phyloP scores from a whole-genome alignment of 306 rosid species.

The Argentina anserina region DNA sequence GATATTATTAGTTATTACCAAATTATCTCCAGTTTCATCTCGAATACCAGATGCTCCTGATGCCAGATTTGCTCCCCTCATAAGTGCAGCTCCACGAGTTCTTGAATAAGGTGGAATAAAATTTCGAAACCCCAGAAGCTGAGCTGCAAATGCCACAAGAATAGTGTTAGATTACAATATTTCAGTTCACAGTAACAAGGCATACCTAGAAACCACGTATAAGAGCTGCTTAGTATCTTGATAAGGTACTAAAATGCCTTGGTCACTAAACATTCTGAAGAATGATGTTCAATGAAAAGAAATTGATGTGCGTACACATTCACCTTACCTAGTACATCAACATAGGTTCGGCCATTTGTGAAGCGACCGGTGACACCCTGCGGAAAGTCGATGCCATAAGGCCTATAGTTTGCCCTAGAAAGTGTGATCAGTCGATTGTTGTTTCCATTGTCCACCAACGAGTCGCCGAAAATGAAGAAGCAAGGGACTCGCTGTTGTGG shows the following conservation, averaged over 20 bases:
- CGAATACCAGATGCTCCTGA: conserved; percentile 92
- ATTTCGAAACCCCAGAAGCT: conserved; percentile 62
- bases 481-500: conserved; percentile 60
- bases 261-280: not conserved
- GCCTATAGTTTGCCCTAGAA: conserved; percentile 86
- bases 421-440: conserved; percentile 62
- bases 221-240: not conserved
- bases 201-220: not conserved
- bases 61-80: conserved; percentile 80
- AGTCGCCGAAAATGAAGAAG: conserved; percentile 91
- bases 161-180: not conserved
- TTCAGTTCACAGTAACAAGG: not conserved
- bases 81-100: conserved; percentile 58
- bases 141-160: conserved; percentile 50
- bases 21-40: conserved; percentile 76
- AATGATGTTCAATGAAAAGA: not conserved
- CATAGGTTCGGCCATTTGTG: conserved; percentile 88
- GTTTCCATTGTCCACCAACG: conserved; percentile 92
- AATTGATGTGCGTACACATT: not conserved
- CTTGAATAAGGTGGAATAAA: conserved; percentile 66
- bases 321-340: conserved; percentile 68
- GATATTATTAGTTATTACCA: conserved; percentile 43
- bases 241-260: not conserved
- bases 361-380: conserved; percentile 82
- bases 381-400: conserved; percentile 85